Conservation (phyloP, 768 basidiomycete genomes). For the Boletus rubroflammeus region DNA sequence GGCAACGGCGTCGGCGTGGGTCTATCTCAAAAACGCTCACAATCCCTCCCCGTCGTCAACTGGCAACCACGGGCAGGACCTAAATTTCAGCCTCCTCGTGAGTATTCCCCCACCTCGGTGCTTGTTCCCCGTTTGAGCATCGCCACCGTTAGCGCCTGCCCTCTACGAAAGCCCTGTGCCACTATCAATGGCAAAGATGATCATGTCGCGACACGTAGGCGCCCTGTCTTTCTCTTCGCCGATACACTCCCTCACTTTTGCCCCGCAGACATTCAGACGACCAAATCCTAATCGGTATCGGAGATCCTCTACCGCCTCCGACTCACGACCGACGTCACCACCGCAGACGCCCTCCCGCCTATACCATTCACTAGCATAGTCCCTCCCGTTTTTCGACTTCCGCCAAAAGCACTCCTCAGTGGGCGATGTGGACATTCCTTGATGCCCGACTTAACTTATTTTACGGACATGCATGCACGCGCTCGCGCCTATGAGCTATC, state of each 20-base stretch:
- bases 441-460: constrained; percentile 27
- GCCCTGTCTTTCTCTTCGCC: not conserved
- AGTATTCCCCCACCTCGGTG: constrained; percentile 8
- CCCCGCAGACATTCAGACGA: constrained; percentile 32
- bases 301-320: constrained; percentile 17
- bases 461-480: constrained; percentile 20
- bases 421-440: constrained; percentile 9
- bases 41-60: constrained; percentile 14
- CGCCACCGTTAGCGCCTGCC: constrained; percentile 34
- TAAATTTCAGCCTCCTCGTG: constrained; percentile 32
- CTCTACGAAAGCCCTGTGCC: constrained; percentile 42
- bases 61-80: constrained; percentile 25
- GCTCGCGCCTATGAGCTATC: constrained; percentile 15
- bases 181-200: constrained; percentile 49
- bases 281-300: constrained; percentile 30
- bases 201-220: constrained; percentile 51
- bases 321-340: constrained; percentile 22
- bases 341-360: constrained; percentile 34
- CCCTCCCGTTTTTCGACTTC: constrained; percentile 13
- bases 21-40: constrained; percentile 10
- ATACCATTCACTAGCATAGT: constrained; percentile 34
- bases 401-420: constrained; percentile 14
- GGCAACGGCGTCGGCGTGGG: constrained; percentile 6
- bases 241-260: not conserved
- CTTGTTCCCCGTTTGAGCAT: not conserved